Evolutionary conservation across 192 early-diverging fungal genomes (phyloP).

Genomic region (Dissophora ornata): DNA sequence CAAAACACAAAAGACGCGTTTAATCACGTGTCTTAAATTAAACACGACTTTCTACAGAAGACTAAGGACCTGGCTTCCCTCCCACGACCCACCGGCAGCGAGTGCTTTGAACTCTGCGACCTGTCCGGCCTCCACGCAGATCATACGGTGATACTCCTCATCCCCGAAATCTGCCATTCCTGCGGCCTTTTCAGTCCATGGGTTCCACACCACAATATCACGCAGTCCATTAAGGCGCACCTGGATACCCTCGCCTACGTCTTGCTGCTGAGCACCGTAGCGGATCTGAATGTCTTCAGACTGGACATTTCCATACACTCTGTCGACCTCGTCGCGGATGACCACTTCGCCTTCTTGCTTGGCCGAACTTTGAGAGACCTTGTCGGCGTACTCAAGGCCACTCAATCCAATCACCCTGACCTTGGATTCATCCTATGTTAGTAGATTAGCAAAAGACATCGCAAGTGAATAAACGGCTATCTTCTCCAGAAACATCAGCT

Average conservation of each 20-base stretch:
- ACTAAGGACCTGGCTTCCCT: conserved; percentile 76
- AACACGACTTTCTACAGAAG: conserved; percentile 24
- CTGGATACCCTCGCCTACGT: conserved; percentile 23
- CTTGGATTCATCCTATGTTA: conserved; percentile 66
- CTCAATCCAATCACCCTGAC: conserved; percentile 74
- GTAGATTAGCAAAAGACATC: too few relatives aligned
- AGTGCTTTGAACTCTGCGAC: conserved; percentile 76
- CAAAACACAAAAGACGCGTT: conserved; percentile 10
- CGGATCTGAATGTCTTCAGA: conserved; percentile 51
- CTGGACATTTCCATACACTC: conserved; percentile 81
- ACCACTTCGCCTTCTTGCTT: conserved; percentile 59
- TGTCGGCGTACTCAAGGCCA: conserved; percentile 76
- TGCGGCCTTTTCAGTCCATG: conserved; percentile 90
- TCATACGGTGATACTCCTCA: conserved; percentile 86
- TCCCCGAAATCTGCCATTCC: conserved; percentile 93
- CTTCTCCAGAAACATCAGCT: too few relatives aligned
- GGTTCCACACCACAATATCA: conserved; percentile 93
- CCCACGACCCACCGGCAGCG: conserved; percentile 73
- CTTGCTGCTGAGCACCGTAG: conserved; percentile 21
- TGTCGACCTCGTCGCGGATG: conserved; percentile 82
- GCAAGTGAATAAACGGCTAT: too few relatives aligned
- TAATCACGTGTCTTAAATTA: conserved; percentile 24
- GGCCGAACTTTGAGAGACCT: conserved; percentile 60
- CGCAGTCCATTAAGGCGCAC: conserved; percentile 44
- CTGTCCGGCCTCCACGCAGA: conserved; percentile 90